Evolutionary conservation across 2,329 filamentous ascomycete genomes (phyloP), one percentile per base, ranked within the genome.

Genomic region (Graphilbum sp.): DNA sequence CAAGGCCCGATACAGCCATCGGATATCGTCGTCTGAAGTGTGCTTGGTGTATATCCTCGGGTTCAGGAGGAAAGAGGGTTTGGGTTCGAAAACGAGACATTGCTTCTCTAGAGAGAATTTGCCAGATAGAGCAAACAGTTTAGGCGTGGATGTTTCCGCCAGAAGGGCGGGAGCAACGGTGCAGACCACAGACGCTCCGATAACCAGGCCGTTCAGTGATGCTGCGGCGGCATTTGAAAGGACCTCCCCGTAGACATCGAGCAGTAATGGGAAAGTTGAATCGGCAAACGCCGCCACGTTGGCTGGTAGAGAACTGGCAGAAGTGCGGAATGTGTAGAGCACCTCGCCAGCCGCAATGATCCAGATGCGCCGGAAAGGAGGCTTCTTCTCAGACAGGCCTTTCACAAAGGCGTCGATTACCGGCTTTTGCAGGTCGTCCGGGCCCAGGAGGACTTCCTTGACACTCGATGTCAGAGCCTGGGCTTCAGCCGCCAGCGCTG

Each of bases 11-110:
- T 77, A 63, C 37, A 83, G 69, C 83, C 90, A 95, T 38, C 63
- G 64, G 17, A 86, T 63, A 49, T 98, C 90, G 38, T 87, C 81
- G 40, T 79, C 75, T 1, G 66, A 60, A 2, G 69, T 66, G 19
- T 94, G 51, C 52, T 94, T 95, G 29, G 78, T 76, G 57, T 90
- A 96, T 5, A 94, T 73, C 43, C 82, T 79, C 25, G 80, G 70
- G 50, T 83, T 94, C 6, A 96, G 66, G 17, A 96, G 62, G 54
- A 93, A 90, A 0, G 88, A 93, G 13, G 82, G 77, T 54, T 93
- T 94, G 0, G 83, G 76, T n/a, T 78, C 75, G 29, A 76, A 56
- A 2, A 67, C 66, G 42, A 93, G 64, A 11, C 74, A 73, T 48
- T 84, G 75, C 36, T 75, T 70, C 19, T 69, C 55, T 20, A 86